phyloP scores from a whole-genome alignment of 2,329 filamentous ascomycete species.

The Fusarium multiceps region DNA sequence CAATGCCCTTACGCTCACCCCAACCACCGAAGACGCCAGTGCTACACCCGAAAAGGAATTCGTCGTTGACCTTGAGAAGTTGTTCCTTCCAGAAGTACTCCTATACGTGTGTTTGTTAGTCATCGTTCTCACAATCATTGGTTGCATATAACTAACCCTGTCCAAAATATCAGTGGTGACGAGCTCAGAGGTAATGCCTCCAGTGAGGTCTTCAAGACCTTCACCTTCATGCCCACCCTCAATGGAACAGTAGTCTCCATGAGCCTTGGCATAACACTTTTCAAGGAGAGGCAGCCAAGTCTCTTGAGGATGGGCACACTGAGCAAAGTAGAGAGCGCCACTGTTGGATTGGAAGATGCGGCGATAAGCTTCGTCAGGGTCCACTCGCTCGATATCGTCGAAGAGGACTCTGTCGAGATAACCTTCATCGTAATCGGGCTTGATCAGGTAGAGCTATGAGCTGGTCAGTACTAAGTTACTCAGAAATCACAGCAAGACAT shows the following conservation, averaged over 20 bases:
- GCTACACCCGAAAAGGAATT: conserved; percentile 76
- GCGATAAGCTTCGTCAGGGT: conserved; percentile 70
- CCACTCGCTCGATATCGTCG: conserved; percentile 59
- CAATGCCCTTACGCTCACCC: conserved; percentile 65
- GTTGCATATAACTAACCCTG: conserved; percentile 62
- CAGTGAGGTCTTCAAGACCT: conserved; percentile 69
- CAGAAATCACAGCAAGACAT: not conserved
- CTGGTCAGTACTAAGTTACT: not conserved
- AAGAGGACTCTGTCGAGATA: conserved; percentile 59
- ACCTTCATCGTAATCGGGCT: conserved; percentile 70
- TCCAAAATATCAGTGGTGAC: conserved; percentile 76
- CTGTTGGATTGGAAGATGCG: conserved; percentile 79
- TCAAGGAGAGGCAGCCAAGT: conserved; percentile 84
- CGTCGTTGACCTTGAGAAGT: conserved; percentile 79
- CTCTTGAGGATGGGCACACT: conserved; percentile 79
- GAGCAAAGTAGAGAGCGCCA: conserved; percentile 79
- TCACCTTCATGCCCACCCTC: conserved; percentile 75
- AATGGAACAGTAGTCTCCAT: conserved; percentile 81
- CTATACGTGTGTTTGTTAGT: conserved; percentile 11
- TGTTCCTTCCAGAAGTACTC: conserved; percentile 79
- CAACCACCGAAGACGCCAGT: conserved; percentile 56
- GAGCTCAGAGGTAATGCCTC: conserved; percentile 74
- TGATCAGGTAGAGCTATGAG: conserved; percentile 62
- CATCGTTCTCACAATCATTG: not conserved
- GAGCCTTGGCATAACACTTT: conserved; percentile 84